Evolutionary conservation across 2,329 filamentous ascomycete genomes (phyloP).

Genomic region (Xylariaceae sp.): DNA sequence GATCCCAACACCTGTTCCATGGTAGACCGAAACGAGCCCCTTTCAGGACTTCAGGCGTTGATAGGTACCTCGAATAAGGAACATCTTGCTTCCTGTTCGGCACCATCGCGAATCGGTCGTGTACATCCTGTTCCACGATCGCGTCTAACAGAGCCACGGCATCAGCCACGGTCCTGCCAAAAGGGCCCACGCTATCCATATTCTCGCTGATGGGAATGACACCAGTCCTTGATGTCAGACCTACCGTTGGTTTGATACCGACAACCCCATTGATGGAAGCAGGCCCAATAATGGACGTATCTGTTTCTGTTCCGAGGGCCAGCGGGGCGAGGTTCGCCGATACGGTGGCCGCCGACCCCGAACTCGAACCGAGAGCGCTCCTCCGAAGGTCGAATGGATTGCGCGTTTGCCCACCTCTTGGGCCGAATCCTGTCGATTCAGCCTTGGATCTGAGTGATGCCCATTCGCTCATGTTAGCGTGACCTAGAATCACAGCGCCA

Average conservation of each 20-base stretch:
- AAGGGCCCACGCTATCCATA: conserved; percentile 65
- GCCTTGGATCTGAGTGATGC: too few species aligned
- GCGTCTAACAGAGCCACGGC: conserved; percentile 62
- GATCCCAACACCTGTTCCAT: too few species aligned
- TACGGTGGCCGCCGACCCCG: conserved; percentile 62
- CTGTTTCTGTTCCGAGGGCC: conserved; percentile 69
- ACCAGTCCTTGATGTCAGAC: conserved; percentile 53
- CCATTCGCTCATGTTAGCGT: conserved; percentile 70
- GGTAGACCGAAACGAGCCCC: conserved; percentile 66
- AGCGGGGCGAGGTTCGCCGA: conserved; percentile 59
- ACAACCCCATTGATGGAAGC: conserved; percentile 66
- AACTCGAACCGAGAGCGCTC: conserved; percentile 67
- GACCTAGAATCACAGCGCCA: conserved; percentile 59
- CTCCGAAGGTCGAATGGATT: too few species aligned
- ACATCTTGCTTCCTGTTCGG: too few species aligned
- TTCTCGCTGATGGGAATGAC: conserved; percentile 64
- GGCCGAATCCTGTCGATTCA: too few species aligned
- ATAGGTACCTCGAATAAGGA: too few species aligned
- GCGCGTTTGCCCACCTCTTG: too few species aligned
- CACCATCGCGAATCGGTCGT: conserved; percentile 66
- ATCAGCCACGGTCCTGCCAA: conserved; percentile 66
- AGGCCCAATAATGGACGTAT: conserved; percentile 62
- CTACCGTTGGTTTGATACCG: conserved; percentile 73
- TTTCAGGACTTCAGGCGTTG: too few species aligned
- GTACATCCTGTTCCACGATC: conserved; percentile 60